Base-by-base conservation (phyloP, 768 basidiomycete genomes). In the Panus rudis region DNA sequence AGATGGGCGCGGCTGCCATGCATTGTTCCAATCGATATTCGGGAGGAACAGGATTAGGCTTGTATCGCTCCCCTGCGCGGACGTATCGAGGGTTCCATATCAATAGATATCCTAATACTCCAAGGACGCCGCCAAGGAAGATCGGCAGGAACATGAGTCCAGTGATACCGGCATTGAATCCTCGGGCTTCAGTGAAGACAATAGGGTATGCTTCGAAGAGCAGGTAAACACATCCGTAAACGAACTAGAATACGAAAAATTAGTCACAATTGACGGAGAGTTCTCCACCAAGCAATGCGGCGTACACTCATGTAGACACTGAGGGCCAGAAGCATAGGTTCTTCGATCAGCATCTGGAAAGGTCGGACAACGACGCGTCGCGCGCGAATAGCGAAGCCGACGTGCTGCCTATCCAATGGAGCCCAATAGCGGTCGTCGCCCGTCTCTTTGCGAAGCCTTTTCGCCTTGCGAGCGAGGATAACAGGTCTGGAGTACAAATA, bases 241-340 rank as follows among this genome's bases (percentile, higher is more conserved):
- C 6, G 33, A 35, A 81, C 74, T 78, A 20, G 14, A 4, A 21
- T 20, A 26, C 41, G 3, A 42, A 40, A 8, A 6, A 35, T 35
- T 35, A 30, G 28, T 30, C 10, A 16, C 16, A 10, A 30, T 10
- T 30, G 28, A n/a, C 28, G 28, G n/a, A 30, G 28, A n/a, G 28
- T 10, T n/a, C 10, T 7, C 6, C 33, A 35, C n/a, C 8, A 35
- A 17, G 33, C 28, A 35, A 17, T 8, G 21, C n/a, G 33, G 21
- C 72, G 51, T 53, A 79, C 73, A 43, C 76, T 78, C 65, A 80
- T 73, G 62, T 83, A 85, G 2, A 73, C 37, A 1, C 76, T 78
- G 22, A 79, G 61, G 0, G 74, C 71, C 6, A 84, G 60, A n/a
- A 84, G 59, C 67, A 85, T 82, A 0, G 80, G 79, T 57, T 87